Evolutionary conservation across 495 filamentous ascomycete species (phyloP), one percentile per base, ranked within the genome.

Genomic region (Talaromyces stipitatus): DNA sequence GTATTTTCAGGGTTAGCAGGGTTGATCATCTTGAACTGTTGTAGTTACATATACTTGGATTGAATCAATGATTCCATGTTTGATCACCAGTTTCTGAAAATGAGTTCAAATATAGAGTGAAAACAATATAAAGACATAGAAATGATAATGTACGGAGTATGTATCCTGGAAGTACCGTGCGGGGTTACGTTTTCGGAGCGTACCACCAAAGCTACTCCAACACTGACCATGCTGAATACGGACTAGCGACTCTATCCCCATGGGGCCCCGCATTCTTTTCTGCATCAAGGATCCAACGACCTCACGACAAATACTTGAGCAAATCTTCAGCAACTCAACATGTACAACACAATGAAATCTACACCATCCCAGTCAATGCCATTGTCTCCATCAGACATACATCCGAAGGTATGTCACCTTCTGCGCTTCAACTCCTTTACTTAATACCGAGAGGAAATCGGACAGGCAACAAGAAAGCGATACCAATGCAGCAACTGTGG

Each of bases 401-500:
- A 48, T 24, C 2, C 43, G 24, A 26, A 48, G 22, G 45, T 48
- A 27, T 14, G 22, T 48, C 5, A 6, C 22, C 2, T n/a, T 11
- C 2, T 47, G 20, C 12, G 11, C 43, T 47, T 47, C 20, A 12
- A 46, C 16, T 2, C 23, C 8, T 12, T 2, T 22, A 14, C 16
- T 46, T 16, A 24, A 18, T 18, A 46, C 45, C 20, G 9, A 48
- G n/a, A 7, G 24, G 0, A 27, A 26, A 48, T 48, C 45, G 6
- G 20, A 18, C 14, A 41, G 45, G 2, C 45, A n/a, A n/a, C n/a
- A 0, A 48, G 12, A 26, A 48, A 26, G 14, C 45, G 45, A 48
- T 48, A 54, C 20, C 52, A 54, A 54, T 54, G 52, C 32, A 24
- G 20, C 30, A 28, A 20, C 22, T 54, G 52, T 24, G 29, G n/a